These are phyloP conservation scores for Daedaleopsis sinensis DNA, from an alignment of 768 basidiomycete genomes.

Conservation along the genomic window DNA sequence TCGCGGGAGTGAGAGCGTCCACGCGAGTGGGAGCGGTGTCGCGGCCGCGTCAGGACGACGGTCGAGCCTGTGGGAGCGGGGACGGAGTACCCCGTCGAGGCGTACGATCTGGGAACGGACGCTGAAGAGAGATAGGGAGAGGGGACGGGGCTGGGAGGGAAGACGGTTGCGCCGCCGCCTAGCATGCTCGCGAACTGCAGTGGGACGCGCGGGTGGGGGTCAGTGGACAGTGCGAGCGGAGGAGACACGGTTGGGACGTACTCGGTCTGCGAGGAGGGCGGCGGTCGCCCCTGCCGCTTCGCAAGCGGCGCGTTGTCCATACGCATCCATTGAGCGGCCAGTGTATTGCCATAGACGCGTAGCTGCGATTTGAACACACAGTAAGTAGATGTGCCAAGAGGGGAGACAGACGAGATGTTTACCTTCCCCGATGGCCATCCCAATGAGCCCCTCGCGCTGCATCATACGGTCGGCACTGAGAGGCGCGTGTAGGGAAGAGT, in stretches of 20 bases:
- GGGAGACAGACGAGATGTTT: neutral
- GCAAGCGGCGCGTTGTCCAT: constrained; percentile 52
- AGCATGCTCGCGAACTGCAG: neutral
- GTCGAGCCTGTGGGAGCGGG: neutral
- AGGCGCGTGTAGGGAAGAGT: constrained; percentile 52
- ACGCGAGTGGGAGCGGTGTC: neutral
- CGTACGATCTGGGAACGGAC: neutral
- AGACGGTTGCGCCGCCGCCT: neutral
- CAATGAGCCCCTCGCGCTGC: constrained; percentile 68
- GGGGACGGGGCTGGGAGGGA: neutral
- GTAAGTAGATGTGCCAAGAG: neutral
- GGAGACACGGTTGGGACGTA: neutral
- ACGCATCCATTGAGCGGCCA: constrained; percentile 45
- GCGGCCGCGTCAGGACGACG: neutral
- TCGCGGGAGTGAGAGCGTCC: neutral
- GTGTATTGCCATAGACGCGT: constrained; percentile 57
- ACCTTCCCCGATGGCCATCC: constrained; percentile 76
- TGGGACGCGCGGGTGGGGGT: neutral
- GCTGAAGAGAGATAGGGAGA: neutral
- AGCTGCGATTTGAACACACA: constrained; percentile 39
- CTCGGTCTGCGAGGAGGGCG: constrained; percentile 13
- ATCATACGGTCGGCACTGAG: constrained; percentile 57
- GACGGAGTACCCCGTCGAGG: neutral
- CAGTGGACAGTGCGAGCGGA: neutral
- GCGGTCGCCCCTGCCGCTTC: constrained; percentile 74